Conservation (phyloP, 345 rosid genomes). For the Turnera subulata region DNA sequence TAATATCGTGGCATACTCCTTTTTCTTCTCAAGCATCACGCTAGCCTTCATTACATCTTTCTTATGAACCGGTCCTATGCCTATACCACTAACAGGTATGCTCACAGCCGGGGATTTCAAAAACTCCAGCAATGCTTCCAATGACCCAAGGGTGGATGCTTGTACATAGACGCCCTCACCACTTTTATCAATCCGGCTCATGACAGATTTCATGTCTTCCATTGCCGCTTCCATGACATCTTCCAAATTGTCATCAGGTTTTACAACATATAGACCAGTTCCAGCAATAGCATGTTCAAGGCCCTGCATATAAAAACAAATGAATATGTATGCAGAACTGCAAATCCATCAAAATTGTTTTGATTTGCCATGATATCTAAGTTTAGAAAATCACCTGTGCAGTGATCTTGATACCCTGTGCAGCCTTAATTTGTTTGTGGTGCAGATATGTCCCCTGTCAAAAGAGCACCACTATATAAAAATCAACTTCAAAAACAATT, state of each 20-base stretch:
- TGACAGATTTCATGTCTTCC: slow-evolving; percentile 86
- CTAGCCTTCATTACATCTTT: slow-evolving; percentile 94
- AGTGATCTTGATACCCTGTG: slow-evolving; percentile 88
- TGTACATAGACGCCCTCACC: slow-evolving; percentile 96
- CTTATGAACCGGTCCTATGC: slow-evolving; percentile 88
- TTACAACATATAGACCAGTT: slow-evolving; percentile 75
- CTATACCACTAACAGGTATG: slow-evolving; percentile 91
- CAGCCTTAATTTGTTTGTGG: slow-evolving; percentile 89
- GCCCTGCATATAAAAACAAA: slow-evolving; percentile 44
- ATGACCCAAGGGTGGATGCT: slow-evolving; percentile 90
- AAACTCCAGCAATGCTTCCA: slow-evolving; percentile 92
- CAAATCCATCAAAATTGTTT: background rate
- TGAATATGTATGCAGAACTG: background rate
- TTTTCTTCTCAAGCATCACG: slow-evolving; percentile 92
- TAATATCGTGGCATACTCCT: slow-evolving; percentile 85
- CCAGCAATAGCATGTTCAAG: slow-evolving; percentile 97
- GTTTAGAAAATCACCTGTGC: slow-evolving; percentile 60
- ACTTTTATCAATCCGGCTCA: slow-evolving; percentile 78
- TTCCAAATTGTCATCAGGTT: slow-evolving; percentile 72
- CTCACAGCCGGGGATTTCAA: slow-evolving; percentile 78
- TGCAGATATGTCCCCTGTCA: slow-evolving; percentile 81
- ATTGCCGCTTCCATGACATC: slow-evolving; percentile 59
- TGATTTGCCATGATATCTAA: background rate
- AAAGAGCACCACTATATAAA: slow-evolving; percentile 8
- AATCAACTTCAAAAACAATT: background rate